Conservation (phyloP, 1,284 basidiomycete genomes). For the Naganishia albida region DNA sequence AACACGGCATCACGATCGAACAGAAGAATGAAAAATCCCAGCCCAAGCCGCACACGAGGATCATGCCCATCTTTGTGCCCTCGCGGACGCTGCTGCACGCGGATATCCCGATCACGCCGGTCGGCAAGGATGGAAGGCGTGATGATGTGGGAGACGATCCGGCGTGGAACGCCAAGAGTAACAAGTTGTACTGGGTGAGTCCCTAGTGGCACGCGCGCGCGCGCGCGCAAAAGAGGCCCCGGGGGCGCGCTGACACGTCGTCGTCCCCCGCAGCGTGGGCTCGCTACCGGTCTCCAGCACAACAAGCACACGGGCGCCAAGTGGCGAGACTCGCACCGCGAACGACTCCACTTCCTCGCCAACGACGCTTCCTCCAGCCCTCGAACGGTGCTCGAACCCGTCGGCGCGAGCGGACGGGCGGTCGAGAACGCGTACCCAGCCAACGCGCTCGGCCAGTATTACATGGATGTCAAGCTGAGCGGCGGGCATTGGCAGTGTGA, state of each 20-base stretch:
- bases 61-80: conserved; percentile 51
- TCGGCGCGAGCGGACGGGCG: conserved; percentile 45
- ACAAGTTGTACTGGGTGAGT: conserved; percentile 54
- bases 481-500: conserved; percentile 53
- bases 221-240: too few relatives aligned
- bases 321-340: conserved; percentile 52
- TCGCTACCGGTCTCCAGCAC: conserved; percentile 50
- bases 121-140: conserved; percentile 48
- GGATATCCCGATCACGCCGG: conserved; percentile 54
- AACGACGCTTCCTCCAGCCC: conserved; percentile 43
- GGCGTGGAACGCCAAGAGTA: conserved; percentile 49
- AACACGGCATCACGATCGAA: conserved; percentile 54
- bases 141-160: conserved; percentile 52
- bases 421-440: conserved; percentile 41
- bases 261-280: conserved; percentile 52
- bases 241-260: too few relatives aligned
- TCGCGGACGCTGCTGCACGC: conserved; percentile 52
- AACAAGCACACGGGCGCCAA: conserved; percentile 46
- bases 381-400: conserved; percentile 45
- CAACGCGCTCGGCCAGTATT: conserved; percentile 47
- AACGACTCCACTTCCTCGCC: conserved; percentile 51
- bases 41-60: conserved; percentile 52
- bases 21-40: conserved; percentile 45
- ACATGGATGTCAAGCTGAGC: conserved; percentile 52
- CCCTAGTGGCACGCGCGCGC: too few relatives aligned